Percentiles rank a stretch among this genome's conserved stretches.
Conservation (phyloP, 1,284 basidiomycete genomes). For the Cryptococcus sp. region DNA sequence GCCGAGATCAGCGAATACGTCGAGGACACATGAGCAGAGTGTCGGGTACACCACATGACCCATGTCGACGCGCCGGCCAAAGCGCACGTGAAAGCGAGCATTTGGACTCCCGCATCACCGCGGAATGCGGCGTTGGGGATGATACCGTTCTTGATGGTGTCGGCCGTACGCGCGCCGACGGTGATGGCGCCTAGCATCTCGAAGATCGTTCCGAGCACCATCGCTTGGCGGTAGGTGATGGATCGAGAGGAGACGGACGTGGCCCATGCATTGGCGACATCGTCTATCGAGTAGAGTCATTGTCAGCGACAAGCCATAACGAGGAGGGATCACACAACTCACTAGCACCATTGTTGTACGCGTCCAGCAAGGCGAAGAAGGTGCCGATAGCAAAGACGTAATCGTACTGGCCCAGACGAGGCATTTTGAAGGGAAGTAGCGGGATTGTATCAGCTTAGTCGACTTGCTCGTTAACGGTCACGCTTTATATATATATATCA, state of each 20-base stretch:
- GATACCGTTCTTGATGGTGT: conserved; percentile 59
- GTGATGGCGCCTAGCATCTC: conserved; percentile 56
- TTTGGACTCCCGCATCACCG: conserved; percentile 55
- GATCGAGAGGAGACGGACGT: conserved; percentile 57
- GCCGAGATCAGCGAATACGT: conserved; percentile 56
- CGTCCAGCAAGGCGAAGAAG: conserved; percentile 56
- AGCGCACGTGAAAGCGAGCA: conserved; percentile 57
- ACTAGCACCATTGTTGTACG: conserved; percentile 58
- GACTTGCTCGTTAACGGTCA: too few species aligned
- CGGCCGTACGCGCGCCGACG: conserved; percentile 55
- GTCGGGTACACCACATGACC: conserved; percentile 55
- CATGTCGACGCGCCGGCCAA: conserved; percentile 52
- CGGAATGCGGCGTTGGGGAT: conserved; percentile 53
- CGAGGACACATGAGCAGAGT: conserved; percentile 55
- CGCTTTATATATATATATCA: too few species aligned
- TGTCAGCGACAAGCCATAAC: conserved; percentile 2
- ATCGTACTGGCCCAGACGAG: conserved; percentile 55
- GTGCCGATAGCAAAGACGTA: conserved; percentile 57
- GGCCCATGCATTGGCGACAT: conserved; percentile 57
- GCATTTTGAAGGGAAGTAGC: conserved; percentile 51
- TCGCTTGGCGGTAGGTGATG: conserved; percentile 55
- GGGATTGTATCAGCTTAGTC: too few species aligned
- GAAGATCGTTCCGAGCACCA: conserved; percentile 55
- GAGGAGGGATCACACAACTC: conserved; percentile 21
- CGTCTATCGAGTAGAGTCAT: conserved; percentile 21